Evolutionary conservation across 768 basidiomycete genomes (phyloP), one percentile per base, ranked within the genome.

Genomic region (Boletus rubropictus): DNA sequence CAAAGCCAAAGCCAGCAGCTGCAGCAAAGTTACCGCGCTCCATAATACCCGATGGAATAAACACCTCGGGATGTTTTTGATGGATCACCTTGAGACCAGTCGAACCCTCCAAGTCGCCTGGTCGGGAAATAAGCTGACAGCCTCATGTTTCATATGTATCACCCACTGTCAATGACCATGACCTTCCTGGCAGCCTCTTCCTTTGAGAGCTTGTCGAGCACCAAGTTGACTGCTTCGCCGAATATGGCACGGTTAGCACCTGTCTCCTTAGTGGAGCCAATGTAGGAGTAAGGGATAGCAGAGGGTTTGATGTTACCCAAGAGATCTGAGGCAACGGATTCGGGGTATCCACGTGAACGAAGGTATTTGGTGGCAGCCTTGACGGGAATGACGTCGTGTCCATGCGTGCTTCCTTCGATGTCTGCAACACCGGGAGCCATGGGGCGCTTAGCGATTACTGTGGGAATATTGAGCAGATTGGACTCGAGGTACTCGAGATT

Each of bases 21-120:
- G 87, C 87, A 17, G 82, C 82, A 58, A 87, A 85, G 67, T 90
- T 90, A 45, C 86, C 81, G 27, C 87, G 78, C 65, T 89, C 87
- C 88, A 87, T 88, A 65, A 89, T 85, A 35, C 87, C 89, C n/a
- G 84, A 88, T 5, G 86, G 77, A 37, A 89, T 52, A 61, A 90
- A 92, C 15, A 89, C 87, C 63, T 92, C 89, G 3, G 90, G 90
- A 58, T 92, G 87, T 67, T 88, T 89, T 69, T 89, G 81, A 66
- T 91, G 89, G 49, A 93, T 92, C 40, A 76, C 81, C 68, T 89
- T 91, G 56, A 93, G 69, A 46, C 90, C 90, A 24, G 90, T 93
- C 0, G 90, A 92, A 28, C 90, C 90, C 71, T 93, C 89, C 39
- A 92, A 68, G 61, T 92, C 89, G 58, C 80, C 84, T 87, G 48